Percentiles rank a stretch among this genome's conserved stretches.
These are phyloP conservation scores for Pecoramyces ruminantium DNA, from an alignment of 192 early-diverging fungal species.

Conservation along the genomic window DNA sequence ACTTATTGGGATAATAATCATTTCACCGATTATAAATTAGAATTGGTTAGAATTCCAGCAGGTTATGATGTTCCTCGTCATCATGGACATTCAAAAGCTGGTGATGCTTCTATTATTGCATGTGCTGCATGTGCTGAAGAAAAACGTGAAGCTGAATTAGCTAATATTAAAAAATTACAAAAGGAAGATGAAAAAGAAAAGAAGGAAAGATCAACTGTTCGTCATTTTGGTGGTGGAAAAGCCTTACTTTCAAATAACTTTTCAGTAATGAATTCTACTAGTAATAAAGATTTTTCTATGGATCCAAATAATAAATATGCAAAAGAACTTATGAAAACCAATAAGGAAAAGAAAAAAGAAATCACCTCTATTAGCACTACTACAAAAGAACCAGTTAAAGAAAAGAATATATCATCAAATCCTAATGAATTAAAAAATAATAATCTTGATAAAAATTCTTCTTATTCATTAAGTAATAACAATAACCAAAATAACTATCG, in stretches of 20 bases:
- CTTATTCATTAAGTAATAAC: background rate
- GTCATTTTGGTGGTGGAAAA: background rate
- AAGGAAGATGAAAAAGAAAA: background rate
- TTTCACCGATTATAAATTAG: background rate
- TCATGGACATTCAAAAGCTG: background rate
- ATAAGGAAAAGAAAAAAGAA: background rate
- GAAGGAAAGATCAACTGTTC: background rate
- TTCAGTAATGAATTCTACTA: background rate
- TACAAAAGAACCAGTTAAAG: too few species aligned
- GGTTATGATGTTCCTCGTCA: background rate
- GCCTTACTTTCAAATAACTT: background rate
- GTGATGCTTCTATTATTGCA: background rate
- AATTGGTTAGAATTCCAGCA: background rate
- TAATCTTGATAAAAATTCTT: background rate
- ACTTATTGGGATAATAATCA: background rate
- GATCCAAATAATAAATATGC: background rate
- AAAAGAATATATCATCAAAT: background rate
- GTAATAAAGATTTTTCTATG: background rate
- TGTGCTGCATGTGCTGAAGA: background rate
- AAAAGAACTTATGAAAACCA: background rate
- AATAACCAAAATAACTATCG: background rate
- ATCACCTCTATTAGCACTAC: background rate
- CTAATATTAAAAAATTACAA: background rate
- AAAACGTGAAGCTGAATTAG: background rate
- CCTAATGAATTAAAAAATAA: background rate